Percentiles rank a stretch among this genome's conserved stretches.
Conservation (phyloP, 345 rosid genomes). For the Salix brachista region DNA sequence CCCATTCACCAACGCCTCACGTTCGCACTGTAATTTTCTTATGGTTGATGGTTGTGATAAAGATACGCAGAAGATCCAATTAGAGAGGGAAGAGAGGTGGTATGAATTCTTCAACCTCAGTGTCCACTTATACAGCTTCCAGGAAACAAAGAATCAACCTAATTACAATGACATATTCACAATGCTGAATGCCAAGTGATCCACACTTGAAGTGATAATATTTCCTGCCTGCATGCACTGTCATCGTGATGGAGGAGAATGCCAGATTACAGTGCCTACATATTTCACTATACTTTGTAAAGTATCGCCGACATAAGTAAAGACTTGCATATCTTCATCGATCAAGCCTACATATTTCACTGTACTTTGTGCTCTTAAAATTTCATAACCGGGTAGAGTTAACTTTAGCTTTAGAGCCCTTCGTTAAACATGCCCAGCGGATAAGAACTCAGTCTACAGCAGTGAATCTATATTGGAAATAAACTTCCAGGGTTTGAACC, state of each 20-base stretch:
- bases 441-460: neutral
- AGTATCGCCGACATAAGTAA: no score
- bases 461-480: neutral
- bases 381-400: no score
- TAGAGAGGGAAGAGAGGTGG: slow-evolving; percentile 28
- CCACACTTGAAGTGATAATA: slow-evolving; percentile 8
- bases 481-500: neutral
- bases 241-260: slow-evolving; percentile 3
- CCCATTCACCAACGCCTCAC: slow-evolving; percentile 28
- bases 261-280: neutral
- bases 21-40: slow-evolving; percentile 30
- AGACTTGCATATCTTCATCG: no score
- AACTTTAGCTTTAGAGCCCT: no score
- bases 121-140: slow-evolving; percentile 33
- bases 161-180: neutral
- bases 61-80: slow-evolving; percentile 19
- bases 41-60: slow-evolving; percentile 21
- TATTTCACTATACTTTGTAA: no score
- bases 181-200: slow-evolving; percentile 10
- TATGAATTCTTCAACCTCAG: slow-evolving; percentile 19
- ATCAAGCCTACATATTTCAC: no score
- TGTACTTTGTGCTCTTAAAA: no score
- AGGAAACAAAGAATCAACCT: neutral
- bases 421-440: no score
- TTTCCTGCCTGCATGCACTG: neutral